Percentiles rank a stretch among this genome's conserved stretches.
Evolutionary conservation across 2,329 filamentous ascomycete species (phyloP).

Genomic region (Fusarium avenaceum): DNA sequence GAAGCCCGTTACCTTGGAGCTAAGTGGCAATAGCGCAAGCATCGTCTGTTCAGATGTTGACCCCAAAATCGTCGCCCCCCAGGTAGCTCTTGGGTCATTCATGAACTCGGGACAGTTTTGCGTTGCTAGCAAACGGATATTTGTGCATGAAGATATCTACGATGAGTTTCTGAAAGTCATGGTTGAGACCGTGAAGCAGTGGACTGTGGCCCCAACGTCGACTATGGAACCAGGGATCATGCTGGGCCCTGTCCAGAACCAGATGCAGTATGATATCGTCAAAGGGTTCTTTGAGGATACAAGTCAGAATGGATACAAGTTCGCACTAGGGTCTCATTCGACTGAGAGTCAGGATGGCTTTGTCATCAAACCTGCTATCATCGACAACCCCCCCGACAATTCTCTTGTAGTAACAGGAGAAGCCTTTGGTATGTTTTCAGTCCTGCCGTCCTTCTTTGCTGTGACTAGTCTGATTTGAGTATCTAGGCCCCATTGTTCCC

Average conservation of each 20-base stretch:
- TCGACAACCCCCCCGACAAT: conserved; percentile 14
- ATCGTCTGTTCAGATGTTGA: conserved; percentile 71
- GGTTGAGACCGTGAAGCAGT: conserved; percentile 31
- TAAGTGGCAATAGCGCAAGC: conserved; percentile 70
- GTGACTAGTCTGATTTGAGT: too few species aligned
- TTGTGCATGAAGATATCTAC: conserved; percentile 71
- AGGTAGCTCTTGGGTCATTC: conserved; percentile 63
- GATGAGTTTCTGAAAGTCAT: conserved; percentile 63
- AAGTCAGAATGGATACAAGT: not conserved
- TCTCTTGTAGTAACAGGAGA: too few species aligned
- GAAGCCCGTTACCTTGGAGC: conserved; percentile 72
- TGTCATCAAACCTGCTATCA: conserved; percentile 17
- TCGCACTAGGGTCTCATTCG: conserved; percentile 5
- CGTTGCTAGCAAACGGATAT: conserved; percentile 63
- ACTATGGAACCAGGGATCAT: conserved; percentile 55
- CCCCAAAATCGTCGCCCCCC: conserved; percentile 49
- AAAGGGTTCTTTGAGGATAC: conserved; percentile 26
- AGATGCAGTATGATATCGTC: conserved; percentile 24
- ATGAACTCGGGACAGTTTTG: conserved; percentile 64
- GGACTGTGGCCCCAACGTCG: conserved; percentile 57
- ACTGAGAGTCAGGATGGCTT: not conserved
- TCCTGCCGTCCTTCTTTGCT: too few species aligned
- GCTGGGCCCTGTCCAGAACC: conserved; percentile 50
- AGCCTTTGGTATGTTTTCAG: too few species aligned
- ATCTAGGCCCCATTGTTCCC: too few species aligned